phyloP scores from a whole-genome alignment of 805 yeast genomes.

The Grigorovia jiainica region DNA sequence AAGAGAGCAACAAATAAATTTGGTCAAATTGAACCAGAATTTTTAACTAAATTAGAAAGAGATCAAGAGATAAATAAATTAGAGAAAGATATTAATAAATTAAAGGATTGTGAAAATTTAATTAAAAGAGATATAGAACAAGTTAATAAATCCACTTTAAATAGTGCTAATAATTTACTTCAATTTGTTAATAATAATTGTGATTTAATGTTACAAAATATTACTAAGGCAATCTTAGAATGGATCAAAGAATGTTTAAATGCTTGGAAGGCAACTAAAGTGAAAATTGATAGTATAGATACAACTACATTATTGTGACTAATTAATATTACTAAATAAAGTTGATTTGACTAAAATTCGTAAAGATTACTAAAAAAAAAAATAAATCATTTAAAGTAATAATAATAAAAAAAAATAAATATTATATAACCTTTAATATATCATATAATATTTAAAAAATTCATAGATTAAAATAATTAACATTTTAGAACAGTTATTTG shows the following conservation, averaged over 20 bases:
- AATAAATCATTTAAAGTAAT: not conserved
- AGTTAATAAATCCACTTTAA: slow-evolving; percentile 27
- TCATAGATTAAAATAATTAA: too few species aligned
- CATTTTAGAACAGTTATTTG: too few species aligned
- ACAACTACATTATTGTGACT: not conserved
- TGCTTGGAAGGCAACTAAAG: slow-evolving; percentile 33
- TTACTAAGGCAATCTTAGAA: slow-evolving; percentile 27
- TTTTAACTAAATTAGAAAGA: slow-evolving; percentile 29
- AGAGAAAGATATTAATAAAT: slow-evolving; percentile 29
- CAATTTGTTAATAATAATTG: slow-evolving; percentile 23
- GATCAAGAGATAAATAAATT: slow-evolving; percentile 30
- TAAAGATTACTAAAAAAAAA: too few species aligned
- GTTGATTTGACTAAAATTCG: too few species aligned
- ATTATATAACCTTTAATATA: too few species aligned
- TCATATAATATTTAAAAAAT: too few species aligned
- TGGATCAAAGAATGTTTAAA: slow-evolving; percentile 32
- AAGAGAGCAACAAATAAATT: slow-evolving; percentile 7
- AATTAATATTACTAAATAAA: too few species aligned
- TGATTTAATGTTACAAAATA: slow-evolving; percentile 23
- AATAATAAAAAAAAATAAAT: not conserved
- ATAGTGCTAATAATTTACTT: slow-evolving; percentile 23
- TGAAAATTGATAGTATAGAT: slow-evolving; percentile 8
- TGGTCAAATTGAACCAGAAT: slow-evolving; percentile 23
- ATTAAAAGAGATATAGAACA: slow-evolving; percentile 30
- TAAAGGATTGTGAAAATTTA: slow-evolving; percentile 33